A percentile compares a stretch with the other conserved stretches of the same genome.
These are phyloP conservation scores for Alternaria sp. DNA, from an alignment of 2,329 filamentous ascomycete species.

Conservation along the genomic window DNA sequence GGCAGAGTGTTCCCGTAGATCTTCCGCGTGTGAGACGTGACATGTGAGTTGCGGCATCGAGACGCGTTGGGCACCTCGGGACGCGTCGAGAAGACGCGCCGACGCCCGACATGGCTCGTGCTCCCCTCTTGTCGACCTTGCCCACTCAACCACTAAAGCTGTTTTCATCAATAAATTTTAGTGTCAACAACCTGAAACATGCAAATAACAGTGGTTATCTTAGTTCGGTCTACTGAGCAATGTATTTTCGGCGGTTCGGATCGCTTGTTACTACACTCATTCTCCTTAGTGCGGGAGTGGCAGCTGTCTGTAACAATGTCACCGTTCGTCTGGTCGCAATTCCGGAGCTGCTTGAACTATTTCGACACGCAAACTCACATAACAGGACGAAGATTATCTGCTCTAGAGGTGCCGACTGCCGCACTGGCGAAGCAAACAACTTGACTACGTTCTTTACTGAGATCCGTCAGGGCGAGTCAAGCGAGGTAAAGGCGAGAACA, in stretches of 20 bases:
- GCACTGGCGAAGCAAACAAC: not conserved
- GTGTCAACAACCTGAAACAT: not conserved
- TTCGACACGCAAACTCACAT: not conserved
- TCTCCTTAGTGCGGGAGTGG: not conserved
- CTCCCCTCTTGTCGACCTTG: not conserved
- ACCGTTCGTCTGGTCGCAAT: not conserved
- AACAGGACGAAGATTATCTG: not conserved
- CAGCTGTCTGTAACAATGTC: not conserved
- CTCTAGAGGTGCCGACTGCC: not conserved
- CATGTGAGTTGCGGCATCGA: not conserved
- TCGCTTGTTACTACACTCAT: not conserved
- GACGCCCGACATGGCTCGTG: not conserved
- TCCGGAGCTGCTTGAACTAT: not conserved
- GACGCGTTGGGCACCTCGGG: not conserved
- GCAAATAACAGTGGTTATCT: not conserved
- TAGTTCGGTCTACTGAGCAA: not conserved
- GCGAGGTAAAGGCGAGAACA: not conserved
- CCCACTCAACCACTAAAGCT: not conserved
- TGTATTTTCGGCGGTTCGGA: not conserved
- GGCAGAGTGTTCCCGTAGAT: not conserved
- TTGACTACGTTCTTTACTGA: not conserved
- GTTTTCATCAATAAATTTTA: not conserved
- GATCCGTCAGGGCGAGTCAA: not conserved
- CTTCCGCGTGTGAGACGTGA: not conserved
- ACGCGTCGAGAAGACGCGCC: slow-evolving; percentile 1